Conservation (phyloP, 2,329 filamentous ascomycete genomes). For the Pseudocercospora ulei region DNA sequence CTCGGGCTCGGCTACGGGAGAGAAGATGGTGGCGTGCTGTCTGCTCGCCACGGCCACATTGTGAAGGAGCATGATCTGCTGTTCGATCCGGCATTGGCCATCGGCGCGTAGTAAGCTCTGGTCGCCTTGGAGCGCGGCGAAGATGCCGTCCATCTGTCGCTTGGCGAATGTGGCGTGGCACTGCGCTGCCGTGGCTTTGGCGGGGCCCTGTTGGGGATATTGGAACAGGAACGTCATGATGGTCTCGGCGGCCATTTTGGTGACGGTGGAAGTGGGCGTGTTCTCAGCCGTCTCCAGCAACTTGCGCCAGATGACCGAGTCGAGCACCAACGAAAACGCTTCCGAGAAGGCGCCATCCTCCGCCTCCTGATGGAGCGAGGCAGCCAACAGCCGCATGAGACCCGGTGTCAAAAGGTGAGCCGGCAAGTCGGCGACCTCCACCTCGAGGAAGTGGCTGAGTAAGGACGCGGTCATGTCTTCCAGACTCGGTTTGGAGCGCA, state of each 20-base stretch:
- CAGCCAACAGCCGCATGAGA: slow-evolving; percentile 14
- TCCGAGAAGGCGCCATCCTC: background rate
- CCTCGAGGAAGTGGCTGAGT: slow-evolving; percentile 13
- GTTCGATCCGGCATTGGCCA: slow-evolving; percentile 4
- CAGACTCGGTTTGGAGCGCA: slow-evolving; percentile 1
- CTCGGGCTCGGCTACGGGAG: background rate
- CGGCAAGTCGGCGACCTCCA: slow-evolving; percentile 12
- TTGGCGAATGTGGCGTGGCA: slow-evolving; percentile 21
- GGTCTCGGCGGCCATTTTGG: slow-evolving; percentile 13
- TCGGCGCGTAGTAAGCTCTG: background rate
- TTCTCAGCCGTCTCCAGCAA: slow-evolving; percentile 21
- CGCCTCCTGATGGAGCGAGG: slow-evolving; percentile 12
- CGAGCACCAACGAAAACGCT: slow-evolving; percentile 16
- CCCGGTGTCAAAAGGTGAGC: slow-evolving; percentile 14
- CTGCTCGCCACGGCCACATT: slow-evolving; percentile 20
- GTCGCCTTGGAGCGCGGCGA: slow-evolving; percentile 1
- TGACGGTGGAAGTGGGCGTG: slow-evolving; percentile 7
- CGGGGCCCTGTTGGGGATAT: slow-evolving; percentile 4
- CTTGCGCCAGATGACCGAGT: slow-evolving; percentile 20
- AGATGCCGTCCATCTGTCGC: slow-evolving; percentile 19
- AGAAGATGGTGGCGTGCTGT: slow-evolving; percentile 5
- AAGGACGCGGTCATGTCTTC: slow-evolving; percentile 1
- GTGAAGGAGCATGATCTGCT: slow-evolving; percentile 20
- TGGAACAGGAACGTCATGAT: slow-evolving; percentile 19
- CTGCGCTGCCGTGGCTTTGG: slow-evolving; percentile 8